These are phyloP conservation scores for Pulicaria dysenterica DNA, from an alignment of 129 eudicot genomes.

Conservation along the genomic window DNA sequence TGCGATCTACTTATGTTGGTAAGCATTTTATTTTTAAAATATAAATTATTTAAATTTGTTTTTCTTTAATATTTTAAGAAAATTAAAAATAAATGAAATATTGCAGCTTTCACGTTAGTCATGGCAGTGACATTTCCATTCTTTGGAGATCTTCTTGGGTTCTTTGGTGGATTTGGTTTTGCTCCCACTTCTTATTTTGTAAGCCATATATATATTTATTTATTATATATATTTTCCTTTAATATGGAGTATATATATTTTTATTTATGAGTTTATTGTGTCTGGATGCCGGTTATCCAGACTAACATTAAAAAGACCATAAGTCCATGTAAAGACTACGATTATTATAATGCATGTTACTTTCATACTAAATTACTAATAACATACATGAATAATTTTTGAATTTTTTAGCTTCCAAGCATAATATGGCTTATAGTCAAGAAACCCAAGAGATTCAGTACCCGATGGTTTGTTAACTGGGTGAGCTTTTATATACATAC, in stretches of 20 bases:
- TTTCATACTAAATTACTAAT: too few relatives aligned
- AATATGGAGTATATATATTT: too few relatives aligned
- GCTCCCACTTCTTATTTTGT: slow-evolving; percentile 95
- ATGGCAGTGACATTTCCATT: slow-evolving; percentile 89
- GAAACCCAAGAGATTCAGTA: slow-evolving; percentile 76
- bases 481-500: slow-evolving; percentile 38
- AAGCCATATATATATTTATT: slow-evolving; percentile 28
- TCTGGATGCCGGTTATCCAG: too few relatives aligned
- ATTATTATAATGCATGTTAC: too few relatives aligned
- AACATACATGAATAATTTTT: neutral
- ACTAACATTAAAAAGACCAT: too few relatives aligned
- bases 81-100: neutral
- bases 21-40: slow-evolving; percentile 4
- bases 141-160: slow-evolving; percentile 97
- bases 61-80: neutral
- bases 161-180: slow-evolving; percentile 97
- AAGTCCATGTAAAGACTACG: too few relatives aligned
- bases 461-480: slow-evolving; percentile 83
- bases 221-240: too few relatives aligned
- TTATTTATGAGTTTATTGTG: too few relatives aligned
- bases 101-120: slow-evolving; percentile 82
- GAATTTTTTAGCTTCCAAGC: slow-evolving; percentile 74
- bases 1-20: slow-evolving; percentile 91
- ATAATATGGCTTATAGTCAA: slow-evolving; percentile 78
- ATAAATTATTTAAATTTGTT: neutral